Evolutionary conservation across 345 rosid genomes (phyloP).

Genomic region (Bruguiera gymnorhiza): DNA sequence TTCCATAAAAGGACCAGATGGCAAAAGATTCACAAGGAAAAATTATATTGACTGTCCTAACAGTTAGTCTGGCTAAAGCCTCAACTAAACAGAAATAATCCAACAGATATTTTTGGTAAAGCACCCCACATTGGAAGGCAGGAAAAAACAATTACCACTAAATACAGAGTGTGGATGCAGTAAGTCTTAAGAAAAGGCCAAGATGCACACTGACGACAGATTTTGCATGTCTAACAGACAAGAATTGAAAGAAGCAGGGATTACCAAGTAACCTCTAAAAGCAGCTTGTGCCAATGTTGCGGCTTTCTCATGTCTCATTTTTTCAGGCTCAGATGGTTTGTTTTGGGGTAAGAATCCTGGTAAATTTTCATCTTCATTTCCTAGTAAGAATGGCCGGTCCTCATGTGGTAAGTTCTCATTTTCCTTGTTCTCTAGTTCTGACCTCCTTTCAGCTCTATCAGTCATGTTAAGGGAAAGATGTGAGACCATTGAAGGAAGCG

Average conservation of each 20-base stretch:
- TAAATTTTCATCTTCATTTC: slow-evolving; percentile 32
- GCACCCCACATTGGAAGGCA: too few species aligned
- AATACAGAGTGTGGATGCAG: too few species aligned
- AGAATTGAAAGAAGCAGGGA: slow-evolving; percentile 10
- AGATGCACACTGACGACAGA: too few species aligned
- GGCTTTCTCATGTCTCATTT: slow-evolving; percentile 52
- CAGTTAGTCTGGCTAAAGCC: too few species aligned
- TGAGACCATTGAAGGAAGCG: slow-evolving; percentile 44
- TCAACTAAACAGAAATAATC: too few species aligned
- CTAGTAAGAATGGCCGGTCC: slow-evolving; percentile 32
- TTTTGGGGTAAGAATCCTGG: slow-evolving; percentile 27
- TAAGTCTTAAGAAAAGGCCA: too few species aligned
- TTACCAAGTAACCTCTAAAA: slow-evolving; percentile 94
- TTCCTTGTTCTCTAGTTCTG: slow-evolving; percentile 43
- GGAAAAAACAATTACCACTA: too few species aligned
- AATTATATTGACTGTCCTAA: too few species aligned
- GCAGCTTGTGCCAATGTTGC: slow-evolving; percentile 92
- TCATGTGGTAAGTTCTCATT: slow-evolving; percentile 38
- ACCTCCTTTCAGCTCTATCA: slow-evolving; percentile 38
- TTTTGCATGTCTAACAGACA: neutral
- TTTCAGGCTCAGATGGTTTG: slow-evolving; percentile 47
- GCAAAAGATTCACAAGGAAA: too few species aligned
- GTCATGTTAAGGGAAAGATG: slow-evolving; percentile 20
- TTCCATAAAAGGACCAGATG: too few species aligned
- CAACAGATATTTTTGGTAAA: neutral